Base-by-base conservation (phyloP, 2,329 filamentous ascomycete genomes). In the Dothistroma pini region DNA sequence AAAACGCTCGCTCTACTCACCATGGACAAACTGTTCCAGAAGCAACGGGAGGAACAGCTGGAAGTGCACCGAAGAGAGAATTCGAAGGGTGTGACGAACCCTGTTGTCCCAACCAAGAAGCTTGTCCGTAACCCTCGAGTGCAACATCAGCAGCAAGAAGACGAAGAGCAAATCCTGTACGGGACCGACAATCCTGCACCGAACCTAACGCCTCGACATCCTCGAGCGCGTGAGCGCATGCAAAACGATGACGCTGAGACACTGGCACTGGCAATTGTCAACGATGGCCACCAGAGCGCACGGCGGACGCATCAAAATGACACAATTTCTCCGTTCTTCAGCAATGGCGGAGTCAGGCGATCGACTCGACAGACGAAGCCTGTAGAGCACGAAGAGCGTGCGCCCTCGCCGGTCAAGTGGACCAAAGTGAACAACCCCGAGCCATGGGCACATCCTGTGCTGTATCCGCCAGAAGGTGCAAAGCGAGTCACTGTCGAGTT, bases 401-500 rank as follows among this genome's bases (percentile, higher is more conserved):
- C 56, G 10, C 63, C 61, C 16, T 49, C 63, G 12, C 63, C 68
- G 8, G 54, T 38, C n/a, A 64, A 61, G 53, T 73, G 71, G 70
- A 70, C 70, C 0, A 16, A 65, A 19, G 22, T 56, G 1, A 56
- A 74, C 56, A 55, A 66, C 1, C 54, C 60, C 0, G 61, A 63
- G 19, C 62, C 44, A 19, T 76, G 74, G 75, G 34, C 59, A 2
- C 65, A 71, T 19, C 83, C 88, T 1, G 78, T 93, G 1, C 78
- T 86, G 1, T 91, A 85, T 71, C 86, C 86, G 3, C 68, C 76
- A 5, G 85, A 85, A 2, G 84, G 81, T 57, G 21, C 44, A 34
- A 83, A 84, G 54, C 82, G 86, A 63, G 85, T 87, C 0, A 85
- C 83, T 0, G 85, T 95, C 1, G 84, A 90, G 59, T 86, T 83